Percentiles rank a stretch among this genome's conserved stretches.
phyloP scores from a whole-genome alignment of 768 basidiomycete species.

The Russula emetica region DNA sequence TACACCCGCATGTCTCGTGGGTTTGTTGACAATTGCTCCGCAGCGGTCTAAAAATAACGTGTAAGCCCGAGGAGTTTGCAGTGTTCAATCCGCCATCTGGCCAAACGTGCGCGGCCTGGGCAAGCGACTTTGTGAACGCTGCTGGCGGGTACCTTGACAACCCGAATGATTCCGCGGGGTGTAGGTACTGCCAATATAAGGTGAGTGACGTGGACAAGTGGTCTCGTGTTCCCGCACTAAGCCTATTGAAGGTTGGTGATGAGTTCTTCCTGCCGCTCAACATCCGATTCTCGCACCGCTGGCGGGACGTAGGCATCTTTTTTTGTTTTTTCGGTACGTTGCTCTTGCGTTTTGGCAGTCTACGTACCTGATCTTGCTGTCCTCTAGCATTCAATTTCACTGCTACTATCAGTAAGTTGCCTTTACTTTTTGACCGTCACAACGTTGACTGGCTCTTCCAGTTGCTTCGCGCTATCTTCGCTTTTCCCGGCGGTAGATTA shows the following conservation, averaged over 20 bases:
- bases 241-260: constrained; percentile 48
- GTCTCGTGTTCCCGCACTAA: background rate
- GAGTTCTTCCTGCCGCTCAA: constrained; percentile 67
- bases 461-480: constrained; percentile 64
- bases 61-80: constrained; percentile 65
- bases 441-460: constrained; percentile 29
- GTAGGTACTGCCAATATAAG: constrained; percentile 69
- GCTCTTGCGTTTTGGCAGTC: background rate
- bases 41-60: constrained; percentile 59
- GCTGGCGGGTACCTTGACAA: constrained; percentile 77
- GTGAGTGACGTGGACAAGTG: constrained; percentile 30
- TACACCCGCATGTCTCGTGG: background rate
- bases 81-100: constrained; percentile 68
- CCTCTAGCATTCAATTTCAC: constrained; percentile 62
- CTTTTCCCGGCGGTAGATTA: constrained; percentile 24
- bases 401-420: constrained; percentile 46
- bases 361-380: background rate
- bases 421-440: background rate
- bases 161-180: constrained; percentile 50
- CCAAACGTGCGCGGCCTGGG: constrained; percentile 71
- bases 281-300: constrained; percentile 55
- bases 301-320: constrained; percentile 66
- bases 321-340: constrained; percentile 56
- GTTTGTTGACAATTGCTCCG: background rate
- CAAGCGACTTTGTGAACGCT: constrained; percentile 52